A percentile compares a stretch with the other conserved stretches of the same genome.
Evolutionary conservation across 2,329 filamentous ascomycete species (phyloP).

Genomic region (Helotiales sp.): DNA sequence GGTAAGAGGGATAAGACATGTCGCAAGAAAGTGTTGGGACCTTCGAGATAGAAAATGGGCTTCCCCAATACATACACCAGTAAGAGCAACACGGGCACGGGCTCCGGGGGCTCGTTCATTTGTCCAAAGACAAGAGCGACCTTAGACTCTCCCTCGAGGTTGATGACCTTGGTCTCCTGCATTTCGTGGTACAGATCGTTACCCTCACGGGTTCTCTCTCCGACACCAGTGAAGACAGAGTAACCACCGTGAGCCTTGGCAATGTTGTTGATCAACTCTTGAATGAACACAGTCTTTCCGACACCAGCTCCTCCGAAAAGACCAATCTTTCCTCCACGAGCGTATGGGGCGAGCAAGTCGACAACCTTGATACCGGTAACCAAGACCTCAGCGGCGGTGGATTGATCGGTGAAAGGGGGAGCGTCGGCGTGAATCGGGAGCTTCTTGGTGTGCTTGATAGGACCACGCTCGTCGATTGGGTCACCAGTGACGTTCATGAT

Average conservation of each 20-base stretch:
- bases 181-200: conserved; percentile 99
- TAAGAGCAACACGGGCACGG: conserved; percentile 99
- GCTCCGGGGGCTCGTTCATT: conserved; percentile 99
- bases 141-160: conserved; percentile 99
- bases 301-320: conserved; percentile 99
- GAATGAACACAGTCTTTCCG: conserved; percentile 99
- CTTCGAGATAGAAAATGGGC: background rate
- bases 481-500: conserved; percentile 99
- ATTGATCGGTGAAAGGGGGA: conserved; percentile 92
- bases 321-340: conserved; percentile 99
- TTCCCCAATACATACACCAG: conserved; percentile 56
- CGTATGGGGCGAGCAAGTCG: conserved; percentile 97
- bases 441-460: conserved; percentile 90
- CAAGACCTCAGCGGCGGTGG: conserved; percentile 93
- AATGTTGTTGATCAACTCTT: conserved; percentile 99
- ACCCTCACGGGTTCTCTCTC: conserved; percentile 99
- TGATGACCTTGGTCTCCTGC: conserved; percentile 99
- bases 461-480: conserved; percentile 98
- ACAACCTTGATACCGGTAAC: conserved; percentile 99
- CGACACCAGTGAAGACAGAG: conserved; percentile 99
- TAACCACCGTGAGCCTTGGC: conserved; percentile 99
- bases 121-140: conserved; percentile 99
- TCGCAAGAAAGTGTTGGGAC: background rate
- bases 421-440: conserved; percentile 93
- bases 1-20: background rate